Evolutionary conservation across 495 filamentous ascomycete species (phyloP), one percentile per base, ranked within the genome.

Genomic region (Niebla homalea): DNA sequence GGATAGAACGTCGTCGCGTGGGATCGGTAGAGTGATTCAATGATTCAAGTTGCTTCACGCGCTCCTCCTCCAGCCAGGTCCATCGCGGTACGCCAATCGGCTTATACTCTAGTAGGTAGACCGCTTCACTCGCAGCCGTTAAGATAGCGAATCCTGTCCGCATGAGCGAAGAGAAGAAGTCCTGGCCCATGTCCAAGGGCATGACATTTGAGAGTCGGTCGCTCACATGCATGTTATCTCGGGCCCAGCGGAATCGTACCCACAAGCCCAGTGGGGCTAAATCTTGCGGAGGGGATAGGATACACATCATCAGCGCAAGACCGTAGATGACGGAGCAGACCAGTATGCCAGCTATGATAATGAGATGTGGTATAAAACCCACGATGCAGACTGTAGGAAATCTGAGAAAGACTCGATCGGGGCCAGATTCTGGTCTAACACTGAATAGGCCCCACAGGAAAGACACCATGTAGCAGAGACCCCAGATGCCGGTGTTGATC

Each of bases 301-400:
- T 82, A 0, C 87, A 88, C 5, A 96, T 70, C 0, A 80, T 26
- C 16, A 97, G 64, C 1, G 90, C 89, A 5, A 94, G 51, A 1
- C 59, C 63, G 58, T 97, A 98, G 29, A 98, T 89, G 7, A 63
- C 49, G 2, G 70, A 69, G 60, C 92, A 97, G 12, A 79, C 64
- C 15, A 77, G 43, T 35, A 95, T 94, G 0, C 90, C 93, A 3
- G 73, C 54, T 2, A 96, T 62, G 20, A 97, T 83, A 15, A 94
- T 68, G 1, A 97, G 65, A 60, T 98, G 93, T 0, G 92, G 92
- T 39, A 97, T 85, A 59, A 96, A 94, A 1, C 90, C 89, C 38
- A 98, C 80, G 42, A 97, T 86, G 63, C 85, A 95, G 29, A 97
- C 89, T 0, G 89, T 96, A 16, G 92, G 92, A 54, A 90, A 95